phyloP scores from a whole-genome alignment of 2,329 filamentous ascomycete species.

The Fusarium sp. region DNA sequence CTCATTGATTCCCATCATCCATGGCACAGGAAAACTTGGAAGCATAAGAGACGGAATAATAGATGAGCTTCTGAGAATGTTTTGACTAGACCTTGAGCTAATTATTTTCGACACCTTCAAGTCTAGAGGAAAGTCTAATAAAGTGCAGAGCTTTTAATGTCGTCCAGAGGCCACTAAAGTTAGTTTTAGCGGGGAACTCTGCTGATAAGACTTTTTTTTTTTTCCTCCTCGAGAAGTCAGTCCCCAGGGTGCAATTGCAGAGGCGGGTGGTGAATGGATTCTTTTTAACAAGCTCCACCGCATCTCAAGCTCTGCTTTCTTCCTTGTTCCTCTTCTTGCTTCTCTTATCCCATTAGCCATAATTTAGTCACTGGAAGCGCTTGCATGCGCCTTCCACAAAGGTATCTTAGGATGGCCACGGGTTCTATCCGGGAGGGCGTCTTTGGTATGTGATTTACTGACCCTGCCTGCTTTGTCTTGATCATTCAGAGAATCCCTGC shows the following conservation, averaged over 20 bases:
- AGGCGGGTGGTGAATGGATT: slow-evolving; percentile 25
- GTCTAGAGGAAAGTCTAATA: background rate
- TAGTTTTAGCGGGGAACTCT: slow-evolving; percentile 24
- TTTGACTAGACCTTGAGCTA: background rate
- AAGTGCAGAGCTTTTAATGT: slow-evolving; percentile 7
- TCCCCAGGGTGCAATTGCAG: slow-evolving; percentile 7
- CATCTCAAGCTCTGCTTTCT: slow-evolving; percentile 16
- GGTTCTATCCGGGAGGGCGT: slow-evolving; percentile 66
- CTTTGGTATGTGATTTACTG: slow-evolving; percentile 60
- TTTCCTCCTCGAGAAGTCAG: background rate
- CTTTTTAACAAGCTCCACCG: slow-evolving; percentile 32
- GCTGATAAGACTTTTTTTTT: slow-evolving; percentile 32
- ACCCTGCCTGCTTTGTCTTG: background rate
- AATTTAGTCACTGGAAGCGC: slow-evolving; percentile 20
- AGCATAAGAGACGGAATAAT: background rate
- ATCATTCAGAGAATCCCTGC: background rate
- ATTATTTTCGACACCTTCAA: background rate
- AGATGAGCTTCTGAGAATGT: background rate
- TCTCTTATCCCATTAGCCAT: slow-evolving; percentile 16
- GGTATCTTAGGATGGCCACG: slow-evolving; percentile 63
- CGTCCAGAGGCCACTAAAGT: background rate
- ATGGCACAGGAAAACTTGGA: background rate
- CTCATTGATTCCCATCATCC: background rate
- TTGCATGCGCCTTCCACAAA: slow-evolving; percentile 49
- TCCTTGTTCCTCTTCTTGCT: slow-evolving; percentile 8